phyloP scores from a whole-genome alignment of 192 early-diverging fungal genomes.

The Coemansia sp. region DNA sequence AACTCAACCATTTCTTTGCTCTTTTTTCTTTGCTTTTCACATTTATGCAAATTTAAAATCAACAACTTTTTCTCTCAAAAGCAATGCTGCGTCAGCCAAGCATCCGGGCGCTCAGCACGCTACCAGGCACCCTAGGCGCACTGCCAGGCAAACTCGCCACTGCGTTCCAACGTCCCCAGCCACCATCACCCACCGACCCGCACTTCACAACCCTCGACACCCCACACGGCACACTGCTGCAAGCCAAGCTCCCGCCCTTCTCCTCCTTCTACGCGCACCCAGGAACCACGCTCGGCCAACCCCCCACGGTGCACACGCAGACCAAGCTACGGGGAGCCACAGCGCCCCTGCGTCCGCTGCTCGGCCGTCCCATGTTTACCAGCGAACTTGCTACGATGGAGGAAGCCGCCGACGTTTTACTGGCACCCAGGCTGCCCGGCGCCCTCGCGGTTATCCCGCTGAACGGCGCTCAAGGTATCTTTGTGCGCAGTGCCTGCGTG shows the following conservation, averaged over 20 bases:
- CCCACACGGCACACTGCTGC: slow-evolving; percentile 18
- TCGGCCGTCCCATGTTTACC: slow-evolving; percentile 34
- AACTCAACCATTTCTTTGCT: too few species aligned
- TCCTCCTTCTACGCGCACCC: slow-evolving; percentile 34
- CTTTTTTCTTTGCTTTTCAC: neutral
- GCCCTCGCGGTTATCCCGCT: slow-evolving; percentile 64
- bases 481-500: slow-evolving; percentile 61
- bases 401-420: slow-evolving; percentile 60
- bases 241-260: slow-evolving; percentile 37
- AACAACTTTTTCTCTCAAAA: neutral
- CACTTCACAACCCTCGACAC: slow-evolving; percentile 30
- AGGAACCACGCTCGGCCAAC: slow-evolving; percentile 32
- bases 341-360: slow-evolving; percentile 21
- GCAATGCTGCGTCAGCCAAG: neutral
- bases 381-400: slow-evolving; percentile 54
- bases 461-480: slow-evolving; percentile 56
- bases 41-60: neutral
- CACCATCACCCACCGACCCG: slow-evolving; percentile 35
- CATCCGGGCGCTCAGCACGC: too few species aligned
- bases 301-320: slow-evolving; percentile 13
- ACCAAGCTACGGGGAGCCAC: slow-evolving; percentile 15
- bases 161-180: slow-evolving; percentile 13
- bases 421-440: slow-evolving; percentile 61
- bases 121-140: slow-evolving; percentile 10
- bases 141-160: slow-evolving; percentile 10